These are phyloP conservation scores for Fulvia fulva DNA, from an alignment of 2,329 filamentous ascomycete species.

Conservation along the genomic window DNA sequence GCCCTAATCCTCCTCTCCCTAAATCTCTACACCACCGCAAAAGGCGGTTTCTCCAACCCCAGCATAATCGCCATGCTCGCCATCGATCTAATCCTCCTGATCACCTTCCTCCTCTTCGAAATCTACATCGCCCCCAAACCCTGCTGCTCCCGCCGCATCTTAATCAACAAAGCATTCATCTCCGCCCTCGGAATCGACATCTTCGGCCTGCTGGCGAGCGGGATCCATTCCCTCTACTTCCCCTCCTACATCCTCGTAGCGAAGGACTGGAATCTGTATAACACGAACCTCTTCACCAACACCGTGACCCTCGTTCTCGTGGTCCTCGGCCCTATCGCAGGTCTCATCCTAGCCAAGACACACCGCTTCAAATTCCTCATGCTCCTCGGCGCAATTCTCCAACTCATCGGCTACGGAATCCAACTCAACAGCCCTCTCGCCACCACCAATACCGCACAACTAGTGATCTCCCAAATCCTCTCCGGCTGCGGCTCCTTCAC, in stretches of 20 bases:
- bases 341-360: conserved; percentile 33
- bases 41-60: conserved; percentile 22
- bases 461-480: conserved; percentile 38
- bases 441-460: conserved; percentile 34
- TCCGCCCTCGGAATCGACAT: conserved; percentile 16
- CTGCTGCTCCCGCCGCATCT: conserved; percentile 22
- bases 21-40: conserved; percentile 18
- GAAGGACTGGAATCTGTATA: conserved; percentile 42
- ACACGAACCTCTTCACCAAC: conserved; percentile 42
- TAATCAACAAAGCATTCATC: conserved; percentile 23
- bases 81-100: conserved; percentile 5
- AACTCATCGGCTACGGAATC: conserved; percentile 38
- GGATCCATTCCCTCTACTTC: conserved; percentile 18
- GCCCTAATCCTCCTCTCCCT: conserved; percentile 23
- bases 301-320: conserved; percentile 41
- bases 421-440: conserved; percentile 31
- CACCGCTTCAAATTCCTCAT: conserved; percentile 44
- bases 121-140: conserved; percentile 19
- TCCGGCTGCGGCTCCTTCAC: conserved; percentile 38
- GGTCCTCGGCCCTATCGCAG: conserved; percentile 35
- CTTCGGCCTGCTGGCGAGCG: conserved; percentile 19
- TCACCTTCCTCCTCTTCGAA: conserved; percentile 7
- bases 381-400: conserved; percentile 37
- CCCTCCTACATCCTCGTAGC: conserved; percentile 38
- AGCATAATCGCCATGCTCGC: conserved; percentile 12